Evolutionary conservation across 1,284 basidiomycete species (phyloP).

Genomic region (Ceratobasidium sp.): DNA sequence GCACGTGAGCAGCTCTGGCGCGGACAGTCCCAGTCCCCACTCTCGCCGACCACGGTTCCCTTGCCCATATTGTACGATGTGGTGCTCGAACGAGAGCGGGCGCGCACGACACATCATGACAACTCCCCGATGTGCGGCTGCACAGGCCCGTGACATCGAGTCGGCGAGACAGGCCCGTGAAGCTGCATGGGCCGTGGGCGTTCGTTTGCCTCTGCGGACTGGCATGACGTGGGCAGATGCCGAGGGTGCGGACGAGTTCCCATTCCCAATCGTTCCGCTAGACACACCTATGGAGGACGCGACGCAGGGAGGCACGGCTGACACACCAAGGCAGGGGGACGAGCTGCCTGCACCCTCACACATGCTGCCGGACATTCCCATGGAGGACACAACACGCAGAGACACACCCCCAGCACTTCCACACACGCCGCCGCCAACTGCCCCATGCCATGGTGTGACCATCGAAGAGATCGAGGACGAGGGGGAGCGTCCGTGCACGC

Average conservation of each 20-base stretch:
- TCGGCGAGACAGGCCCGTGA: not conserved
- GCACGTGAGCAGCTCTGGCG: not conserved
- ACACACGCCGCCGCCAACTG: too few species aligned
- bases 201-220: not conserved
- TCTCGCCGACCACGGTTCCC: not conserved
- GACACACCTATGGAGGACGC: not conserved
- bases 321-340: not conserved
- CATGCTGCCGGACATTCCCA: not conserved
- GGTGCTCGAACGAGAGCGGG: conserved; percentile 4
- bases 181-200: not conserved
- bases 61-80: conserved; percentile 6
- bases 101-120: not conserved
- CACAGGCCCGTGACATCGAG: not conserved
- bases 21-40: not conserved
- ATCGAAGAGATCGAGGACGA: too few species aligned
- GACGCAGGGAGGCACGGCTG: not conserved
- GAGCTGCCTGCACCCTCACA: not conserved
- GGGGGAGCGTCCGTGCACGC: too few species aligned
- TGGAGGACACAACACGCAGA: too few species aligned
- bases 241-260: not conserved
- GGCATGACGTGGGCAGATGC: not conserved
- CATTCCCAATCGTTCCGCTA: not conserved
- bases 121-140: not conserved
- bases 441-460: too few species aligned
- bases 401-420: too few species aligned